These are phyloP conservation scores for Cerrena zonata DNA, from an alignment of 1,284 basidiomycete genomes.

Conservation along the genomic window DNA sequence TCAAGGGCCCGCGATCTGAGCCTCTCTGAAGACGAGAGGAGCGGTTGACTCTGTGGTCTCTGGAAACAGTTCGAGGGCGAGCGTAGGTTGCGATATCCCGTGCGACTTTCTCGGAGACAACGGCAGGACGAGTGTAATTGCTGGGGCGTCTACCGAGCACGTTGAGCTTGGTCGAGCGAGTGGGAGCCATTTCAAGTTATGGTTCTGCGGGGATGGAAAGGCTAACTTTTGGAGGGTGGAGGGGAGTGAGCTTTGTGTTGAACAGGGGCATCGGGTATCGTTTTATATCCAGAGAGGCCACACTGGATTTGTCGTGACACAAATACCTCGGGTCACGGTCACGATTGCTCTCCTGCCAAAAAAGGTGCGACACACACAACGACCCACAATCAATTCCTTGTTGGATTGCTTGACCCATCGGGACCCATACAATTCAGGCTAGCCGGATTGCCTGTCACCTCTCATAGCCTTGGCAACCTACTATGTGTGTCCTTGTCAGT, in stretches of 20 bases:
- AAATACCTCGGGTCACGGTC: neutral
- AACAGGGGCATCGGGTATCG: neutral
- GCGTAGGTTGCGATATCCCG: slow-evolving; percentile 13
- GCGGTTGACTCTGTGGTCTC: slow-evolving; percentile 1
- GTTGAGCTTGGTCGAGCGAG: slow-evolving; percentile 8
- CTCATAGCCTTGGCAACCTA: neutral
- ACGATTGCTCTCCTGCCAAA: neutral
- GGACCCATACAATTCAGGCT: neutral
- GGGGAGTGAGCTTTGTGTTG: neutral
- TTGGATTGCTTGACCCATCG: neutral
- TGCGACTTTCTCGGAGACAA: slow-evolving; percentile 8
- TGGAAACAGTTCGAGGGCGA: slow-evolving; percentile 10
- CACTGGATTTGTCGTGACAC: neutral
- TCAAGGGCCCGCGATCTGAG: neutral
- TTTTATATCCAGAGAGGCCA: neutral
- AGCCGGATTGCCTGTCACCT: neutral
- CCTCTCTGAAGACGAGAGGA: neutral
- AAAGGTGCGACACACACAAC: neutral
- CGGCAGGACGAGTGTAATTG: slow-evolving; percentile 15
- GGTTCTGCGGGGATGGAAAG: neutral
- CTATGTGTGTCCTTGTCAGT: too few relatives aligned
- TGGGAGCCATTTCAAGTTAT: neutral
- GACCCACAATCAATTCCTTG: neutral
- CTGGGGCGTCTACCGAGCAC: slow-evolving; percentile 18
- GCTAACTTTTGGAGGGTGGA: neutral